These are phyloP conservation scores for Prunus campanulata DNA, from an alignment of 306 rosid genomes.

Conservation along the genomic window DNA sequence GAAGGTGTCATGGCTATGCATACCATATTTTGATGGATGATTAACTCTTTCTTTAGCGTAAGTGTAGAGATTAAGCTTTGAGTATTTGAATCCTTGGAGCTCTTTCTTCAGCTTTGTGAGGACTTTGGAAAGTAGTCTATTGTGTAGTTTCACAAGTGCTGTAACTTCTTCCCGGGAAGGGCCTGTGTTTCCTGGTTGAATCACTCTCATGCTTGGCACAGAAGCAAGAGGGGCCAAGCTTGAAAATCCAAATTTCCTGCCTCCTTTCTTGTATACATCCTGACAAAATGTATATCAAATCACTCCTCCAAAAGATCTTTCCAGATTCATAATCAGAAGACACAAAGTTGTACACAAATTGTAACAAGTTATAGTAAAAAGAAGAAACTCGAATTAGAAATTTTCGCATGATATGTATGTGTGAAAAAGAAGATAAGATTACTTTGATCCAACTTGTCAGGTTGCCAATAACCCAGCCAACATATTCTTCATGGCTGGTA, in stretches of 20 bases:
- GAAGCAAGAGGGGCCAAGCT: constrained; percentile 19
- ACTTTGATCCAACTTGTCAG: constrained; percentile 29
- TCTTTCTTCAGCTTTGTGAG: constrained; percentile 27
- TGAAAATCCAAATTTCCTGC: constrained; percentile 40
- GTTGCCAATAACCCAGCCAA: constrained; percentile 40
- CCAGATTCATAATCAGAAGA: too few species aligned
- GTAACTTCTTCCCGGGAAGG: constrained; percentile 30
- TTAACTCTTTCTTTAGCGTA: constrained; percentile 11
- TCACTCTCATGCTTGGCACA: constrained; percentile 28
- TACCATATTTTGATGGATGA: constrained; percentile 50
- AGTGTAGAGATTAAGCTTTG: constrained; percentile 22
- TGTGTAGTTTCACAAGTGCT: constrained; percentile 39
- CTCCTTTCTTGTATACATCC: constrained; percentile 36
- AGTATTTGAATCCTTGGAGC: constrained; percentile 41
- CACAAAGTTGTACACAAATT: too few species aligned
- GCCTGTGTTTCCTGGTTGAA: constrained; percentile 7
- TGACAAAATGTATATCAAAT: not conserved
- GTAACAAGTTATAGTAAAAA: too few species aligned
- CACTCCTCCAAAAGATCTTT: too few species aligned
- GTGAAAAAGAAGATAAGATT: not conserved
- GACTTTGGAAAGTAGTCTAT: constrained; percentile 17
- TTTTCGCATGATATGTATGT: too few species aligned
- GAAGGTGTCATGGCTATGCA: not conserved
- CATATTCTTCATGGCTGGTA: constrained; percentile 15
- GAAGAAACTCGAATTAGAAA: not conserved